Conservation (phyloP, 2,329 filamentous ascomycete genomes). For the Calcarisporium arbuscula region DNA sequence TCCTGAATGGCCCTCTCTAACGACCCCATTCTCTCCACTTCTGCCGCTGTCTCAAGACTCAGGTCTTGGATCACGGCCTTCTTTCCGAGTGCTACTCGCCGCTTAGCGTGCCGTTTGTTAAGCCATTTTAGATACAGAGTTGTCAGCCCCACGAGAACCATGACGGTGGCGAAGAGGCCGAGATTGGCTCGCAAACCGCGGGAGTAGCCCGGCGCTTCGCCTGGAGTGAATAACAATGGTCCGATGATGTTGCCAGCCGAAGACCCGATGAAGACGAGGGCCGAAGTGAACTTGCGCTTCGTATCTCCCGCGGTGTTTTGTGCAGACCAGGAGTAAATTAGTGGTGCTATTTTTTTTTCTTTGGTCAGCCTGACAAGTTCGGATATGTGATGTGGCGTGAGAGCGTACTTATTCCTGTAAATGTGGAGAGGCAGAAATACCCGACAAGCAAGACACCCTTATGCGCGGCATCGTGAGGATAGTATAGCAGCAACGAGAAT, state of each 20-base stretch:
- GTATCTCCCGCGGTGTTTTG: conserved; percentile 64
- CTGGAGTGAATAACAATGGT: conserved; percentile 56
- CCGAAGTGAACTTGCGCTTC: conserved; percentile 61
- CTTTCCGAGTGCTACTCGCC: conserved; percentile 53
- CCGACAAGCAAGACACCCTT: conserved; percentile 46
- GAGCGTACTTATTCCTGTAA: conserved; percentile 35
- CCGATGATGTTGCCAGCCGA: conserved; percentile 62
- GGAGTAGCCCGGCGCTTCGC: conserved; percentile 31
- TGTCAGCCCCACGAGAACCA: conserved; percentile 38
- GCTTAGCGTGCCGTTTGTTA: conserved; percentile 48
- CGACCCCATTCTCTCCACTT: conserved; percentile 30
- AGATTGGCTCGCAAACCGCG: conserved; percentile 55
- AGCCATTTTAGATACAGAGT: conserved; percentile 43
- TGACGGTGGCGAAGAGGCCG: conserved; percentile 53
- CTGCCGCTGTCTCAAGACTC: conserved; percentile 47
- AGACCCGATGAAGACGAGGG: conserved; percentile 58
- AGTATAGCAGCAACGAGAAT: conserved; percentile 45
- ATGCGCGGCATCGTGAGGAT: conserved; percentile 38
- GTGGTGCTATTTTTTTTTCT: conserved; percentile 36
- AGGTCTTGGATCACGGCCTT: conserved; percentile 49
- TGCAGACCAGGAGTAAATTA: conserved; percentile 55
- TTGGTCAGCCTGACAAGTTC: conserved; percentile 11
- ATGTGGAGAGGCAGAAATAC: conserved; percentile 54
- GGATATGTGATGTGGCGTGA: conserved; percentile 16
- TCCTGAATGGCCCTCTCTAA: conserved; percentile 16